Evolutionary conservation across 768 basidiomycete genomes (phyloP).

Genomic region (Leccinum ochraceum): DNA sequence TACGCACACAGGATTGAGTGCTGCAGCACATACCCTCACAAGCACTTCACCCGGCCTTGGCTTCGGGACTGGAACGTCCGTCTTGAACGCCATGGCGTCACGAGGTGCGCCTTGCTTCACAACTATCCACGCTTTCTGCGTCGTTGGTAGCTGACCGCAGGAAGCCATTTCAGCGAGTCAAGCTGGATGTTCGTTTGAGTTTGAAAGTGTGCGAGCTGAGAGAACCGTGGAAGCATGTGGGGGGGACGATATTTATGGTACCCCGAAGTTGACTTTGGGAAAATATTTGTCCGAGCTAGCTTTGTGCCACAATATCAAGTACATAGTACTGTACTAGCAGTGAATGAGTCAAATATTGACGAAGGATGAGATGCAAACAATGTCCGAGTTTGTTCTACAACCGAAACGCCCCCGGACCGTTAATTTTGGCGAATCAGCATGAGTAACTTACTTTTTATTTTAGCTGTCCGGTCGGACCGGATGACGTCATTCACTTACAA

Average conservation of each 20-base stretch:
- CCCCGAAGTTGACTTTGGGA: neutral
- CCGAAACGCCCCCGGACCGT: too few relatives aligned
- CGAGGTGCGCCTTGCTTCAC: conserved; percentile 32
- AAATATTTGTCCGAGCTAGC: neutral
- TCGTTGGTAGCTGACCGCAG: conserved; percentile 13
- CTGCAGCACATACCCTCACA: conserved; percentile 52
- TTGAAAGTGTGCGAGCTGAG: neutral
- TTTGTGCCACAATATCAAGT: too few relatives aligned
- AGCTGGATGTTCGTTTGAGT: neutral
- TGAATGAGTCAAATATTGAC: too few relatives aligned
- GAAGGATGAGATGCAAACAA: too few relatives aligned
- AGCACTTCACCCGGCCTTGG: conserved; percentile 46
- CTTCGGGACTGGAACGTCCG: conserved; percentile 34
- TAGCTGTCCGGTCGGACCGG: too few relatives aligned
- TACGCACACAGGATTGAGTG: conserved; percentile 68
- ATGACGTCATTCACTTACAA: too few relatives aligned
- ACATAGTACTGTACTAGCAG: too few relatives aligned
- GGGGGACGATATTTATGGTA: neutral
- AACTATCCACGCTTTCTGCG: conserved; percentile 34
- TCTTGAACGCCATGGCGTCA: conserved; percentile 30
- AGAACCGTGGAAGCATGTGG: neutral
- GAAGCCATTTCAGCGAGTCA: conserved; percentile 9
- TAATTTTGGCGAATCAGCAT: too few relatives aligned
- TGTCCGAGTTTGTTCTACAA: too few relatives aligned
- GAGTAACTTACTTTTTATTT: too few relatives aligned